Percentiles rank a stretch among this genome's conserved stretches.
Conservation (phyloP, 2,329 filamentous ascomycete species). For the Aureobasidium melanogenum region DNA sequence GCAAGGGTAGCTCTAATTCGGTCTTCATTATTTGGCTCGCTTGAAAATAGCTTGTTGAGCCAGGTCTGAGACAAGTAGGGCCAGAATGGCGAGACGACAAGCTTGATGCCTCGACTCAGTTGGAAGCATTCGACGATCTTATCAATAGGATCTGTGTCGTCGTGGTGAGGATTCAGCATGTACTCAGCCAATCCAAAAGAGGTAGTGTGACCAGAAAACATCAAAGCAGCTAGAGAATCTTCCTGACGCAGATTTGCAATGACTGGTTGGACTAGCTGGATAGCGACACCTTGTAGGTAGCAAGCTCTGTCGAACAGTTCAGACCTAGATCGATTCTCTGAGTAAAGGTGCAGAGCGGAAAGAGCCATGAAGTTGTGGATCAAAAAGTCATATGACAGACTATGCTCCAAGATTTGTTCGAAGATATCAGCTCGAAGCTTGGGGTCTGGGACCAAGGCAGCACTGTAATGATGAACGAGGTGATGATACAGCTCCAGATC, state of each 20-base stretch:
- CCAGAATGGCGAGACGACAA: slow-evolving; percentile 1
- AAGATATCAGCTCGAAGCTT: background rate
- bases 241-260: slow-evolving; percentile 3
- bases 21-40: background rate
- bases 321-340: background rate
- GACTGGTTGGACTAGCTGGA: slow-evolving; percentile 11
- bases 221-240: slow-evolving; percentile 12
- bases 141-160: slow-evolving; percentile 3
- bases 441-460: background rate
- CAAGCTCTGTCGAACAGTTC: slow-evolving; percentile 14
- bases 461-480: slow-evolving; percentile 1
- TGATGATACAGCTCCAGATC: slow-evolving; percentile 9
- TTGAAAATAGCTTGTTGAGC: background rate
- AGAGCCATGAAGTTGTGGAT: slow-evolving; percentile 17
- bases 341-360: slow-evolving; percentile 17
- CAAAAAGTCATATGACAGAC: slow-evolving; percentile 7
- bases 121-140: slow-evolving; percentile 11
- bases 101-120: slow-evolving; percentile 1
- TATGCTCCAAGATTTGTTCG: background rate
- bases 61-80: background rate
- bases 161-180: slow-evolving; percentile 7
- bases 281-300: slow-evolving; percentile 12
- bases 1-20: background rate
- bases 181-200: slow-evolving; percentile 12
- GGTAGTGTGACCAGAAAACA: slow-evolving; percentile 15